Evolutionary conservation across 805 yeast genomes (phyloP).

Genomic region (Kluyveromyces wickerhamii): DNA sequence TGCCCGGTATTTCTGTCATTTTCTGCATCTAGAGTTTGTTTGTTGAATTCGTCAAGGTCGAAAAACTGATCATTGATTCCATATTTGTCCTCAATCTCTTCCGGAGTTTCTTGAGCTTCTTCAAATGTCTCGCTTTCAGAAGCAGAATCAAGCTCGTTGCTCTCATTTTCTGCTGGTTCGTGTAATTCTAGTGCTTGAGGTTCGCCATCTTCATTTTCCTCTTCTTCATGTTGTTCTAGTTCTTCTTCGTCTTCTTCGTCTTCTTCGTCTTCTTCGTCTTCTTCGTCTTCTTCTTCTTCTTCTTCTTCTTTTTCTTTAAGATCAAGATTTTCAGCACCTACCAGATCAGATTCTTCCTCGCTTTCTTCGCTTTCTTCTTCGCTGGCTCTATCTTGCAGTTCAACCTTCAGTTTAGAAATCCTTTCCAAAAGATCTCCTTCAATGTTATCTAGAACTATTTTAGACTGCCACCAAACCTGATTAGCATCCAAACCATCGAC

Average conservation of each 20-base stretch:
- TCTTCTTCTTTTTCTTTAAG: slow-evolving; percentile 18
- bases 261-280: slow-evolving; percentile 13
- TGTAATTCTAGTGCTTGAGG: slow-evolving; percentile 22
- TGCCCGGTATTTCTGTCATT: slow-evolving; percentile 35
- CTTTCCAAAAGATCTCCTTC: slow-evolving; percentile 54
- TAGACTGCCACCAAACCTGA: slow-evolving; percentile 91
- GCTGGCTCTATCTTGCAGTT: slow-evolving; percentile 14
- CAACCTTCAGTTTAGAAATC: slow-evolving; percentile 43
- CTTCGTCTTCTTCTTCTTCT: slow-evolving; percentile 19
- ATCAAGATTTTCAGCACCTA: slow-evolving; percentile 7
- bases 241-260: slow-evolving; percentile 20
- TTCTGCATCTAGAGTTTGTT: slow-evolving; percentile 61
- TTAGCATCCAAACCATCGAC: slow-evolving; percentile 82
- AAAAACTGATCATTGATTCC: slow-evolving; percentile 82
- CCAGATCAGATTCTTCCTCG: slow-evolving; percentile 31
- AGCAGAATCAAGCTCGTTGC: slow-evolving; percentile 11
- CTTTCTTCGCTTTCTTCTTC: slow-evolving; percentile 21
- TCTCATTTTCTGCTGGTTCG: slow-evolving; percentile 25
- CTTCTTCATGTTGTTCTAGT: slow-evolving; percentile 20
- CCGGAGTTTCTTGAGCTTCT: slow-evolving; percentile 22
- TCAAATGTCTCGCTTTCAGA: slow-evolving; percentile 25
- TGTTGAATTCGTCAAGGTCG: slow-evolving; percentile 75
- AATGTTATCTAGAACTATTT: slow-evolving; percentile 73
- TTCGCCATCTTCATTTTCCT: slow-evolving; percentile 22
- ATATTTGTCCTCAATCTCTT: slow-evolving; percentile 32